Base-by-base conservation (phyloP, 2,329 filamentous ascomycete genomes). In the Ceratocystis ficicola region DNA sequence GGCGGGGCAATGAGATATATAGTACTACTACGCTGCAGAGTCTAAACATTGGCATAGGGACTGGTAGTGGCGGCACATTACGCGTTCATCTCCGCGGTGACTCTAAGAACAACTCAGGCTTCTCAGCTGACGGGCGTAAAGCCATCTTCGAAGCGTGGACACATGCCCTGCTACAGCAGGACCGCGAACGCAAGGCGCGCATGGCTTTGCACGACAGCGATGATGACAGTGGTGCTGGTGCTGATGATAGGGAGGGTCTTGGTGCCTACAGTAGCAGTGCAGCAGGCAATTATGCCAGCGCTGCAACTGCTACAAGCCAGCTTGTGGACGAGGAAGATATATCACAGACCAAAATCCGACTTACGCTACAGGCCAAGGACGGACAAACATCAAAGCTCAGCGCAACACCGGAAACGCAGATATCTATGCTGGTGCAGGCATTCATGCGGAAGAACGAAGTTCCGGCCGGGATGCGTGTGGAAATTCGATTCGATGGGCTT, bases 81-180 rank as follows among this genome's bases (percentile, higher is more conserved):
- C 79, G 28, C 6, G 17, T 80, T 50, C 73, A 78, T 15, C 74
- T 81, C 22, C 71, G 73, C 10, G 44, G 55, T 25, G 73, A 77
- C 59, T 67, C 67, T 0, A 68, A 68, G 7, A 70, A 73, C 50
- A 72, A 75, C 3, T 77, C 79, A 25, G 80, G 81, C 1, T 80
- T 82, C 60, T 70, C 72, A 64, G 74, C 78, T 2, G 80, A 81
- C 30, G 79, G 81, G 28, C 78, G 79, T 12, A 81, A 82, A 64
- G 81, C 95, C n/a, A 82, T 87, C 69, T 80, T 95, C 69, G 86
- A 92, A 73, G 88, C 87, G 5, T 90, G 89, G 81, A 93, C 88
- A 0, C 78, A 84, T 6, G 83, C 87, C 10, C 74, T 82, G 1
- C 87, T 84, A 69, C 74, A 75, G 69, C 75, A 76, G 63, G 75